Percentiles rank a stretch among this genome's conserved stretches.
phyloP scores from a whole-genome alignment of 129 eudicot species.

The Pittosporum tobira region DNA sequence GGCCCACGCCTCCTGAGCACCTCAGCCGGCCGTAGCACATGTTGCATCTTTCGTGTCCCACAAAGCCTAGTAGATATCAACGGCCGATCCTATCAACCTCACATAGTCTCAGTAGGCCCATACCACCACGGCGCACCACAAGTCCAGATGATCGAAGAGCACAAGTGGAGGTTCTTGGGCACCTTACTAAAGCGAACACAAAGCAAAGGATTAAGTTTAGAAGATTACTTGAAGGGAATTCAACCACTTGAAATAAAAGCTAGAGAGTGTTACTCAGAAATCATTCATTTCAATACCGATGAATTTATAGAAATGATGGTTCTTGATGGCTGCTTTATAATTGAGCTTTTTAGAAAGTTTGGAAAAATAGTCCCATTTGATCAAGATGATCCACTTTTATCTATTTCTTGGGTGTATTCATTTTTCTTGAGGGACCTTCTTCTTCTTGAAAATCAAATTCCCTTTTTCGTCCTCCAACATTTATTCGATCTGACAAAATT shows the following conservation, averaged over 20 bases:
- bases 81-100: slow-evolving; percentile 52
- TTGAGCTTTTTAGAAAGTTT: slow-evolving; percentile 55
- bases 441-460: slow-evolving; percentile 74
- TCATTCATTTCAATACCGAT: slow-evolving; percentile 18
- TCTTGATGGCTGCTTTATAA: slow-evolving; percentile 75
- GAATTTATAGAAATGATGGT: slow-evolving; percentile 77
- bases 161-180: slow-evolving; percentile 70
- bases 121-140: slow-evolving; percentile 57
- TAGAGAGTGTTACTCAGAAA: slow-evolving; percentile 59
- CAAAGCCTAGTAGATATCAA: slow-evolving; percentile 50
- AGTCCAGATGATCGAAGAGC: slow-evolving; percentile 70
- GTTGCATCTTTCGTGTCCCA: slow-evolving; percentile 74
- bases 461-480: slow-evolving; percentile 49
- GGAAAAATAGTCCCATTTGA: slow-evolving; percentile 32
- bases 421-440: slow-evolving; percentile 65
- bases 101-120: slow-evolving; percentile 72
- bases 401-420: slow-evolving; percentile 60
- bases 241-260: slow-evolving; percentile 43
- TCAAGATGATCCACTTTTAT: slow-evolving; percentile 46
- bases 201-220: slow-evolving; percentile 25
- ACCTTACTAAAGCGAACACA: slow-evolving; percentile 33
- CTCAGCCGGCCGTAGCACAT: slow-evolving; percentile 55
- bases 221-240: slow-evolving; percentile 33
- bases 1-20: slow-evolving; percentile 46
- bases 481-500: slow-evolving; percentile 39